Evolutionary conservation across 2,329 filamentous ascomycete species (phyloP), one percentile per base, ranked within the genome.

Genomic region (Botrytis porri): DNA sequence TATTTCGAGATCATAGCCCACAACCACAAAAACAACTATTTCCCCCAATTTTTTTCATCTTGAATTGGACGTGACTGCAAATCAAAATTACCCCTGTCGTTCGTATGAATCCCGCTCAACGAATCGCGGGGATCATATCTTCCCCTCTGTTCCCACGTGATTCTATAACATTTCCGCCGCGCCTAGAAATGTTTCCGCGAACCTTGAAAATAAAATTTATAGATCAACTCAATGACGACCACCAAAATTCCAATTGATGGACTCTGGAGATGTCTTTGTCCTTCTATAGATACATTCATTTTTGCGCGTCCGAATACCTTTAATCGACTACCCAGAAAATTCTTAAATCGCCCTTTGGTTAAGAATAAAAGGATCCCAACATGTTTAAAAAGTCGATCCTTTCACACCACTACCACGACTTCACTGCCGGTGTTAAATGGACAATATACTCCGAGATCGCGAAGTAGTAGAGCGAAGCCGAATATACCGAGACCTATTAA

Each of bases 211-310:
- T 18, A 73, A 39, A 70, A 72, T 32, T 71, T 70, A 59, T 71
- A 69, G 73, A 72, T 57, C 37, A 70, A 67, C 64, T 74, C 77
- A 78, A 82, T 83, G 81, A 79, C 76, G 76, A 75, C 78, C 59
- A 77, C 78, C 69, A 80, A 77, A 77, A 78, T 83, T 70, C 77
- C 81, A 77, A 80, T 82, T 78, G 89, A 92, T 80, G 88, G 89
- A 74, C 84, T 92, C 63, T 90, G 89, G 88, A 87, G 87, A 79
- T 90, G 87, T 78, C 82, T 92, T 25, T 91, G 88, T 78, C 89
- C 89, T 20, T 86, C 85, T 14, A 83, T 88, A 73, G 85, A 88
- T 77, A 76, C 81, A 10, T 73, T 77, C 7, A 78, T 81, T 3
- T 78, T 45, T 25, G 37, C 48, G 48, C 69, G 69, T 8, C 18